Evolutionary conservation across 768 basidiomycete genomes (phyloP).

Genomic region (Glaciozyma antarctica): DNA sequence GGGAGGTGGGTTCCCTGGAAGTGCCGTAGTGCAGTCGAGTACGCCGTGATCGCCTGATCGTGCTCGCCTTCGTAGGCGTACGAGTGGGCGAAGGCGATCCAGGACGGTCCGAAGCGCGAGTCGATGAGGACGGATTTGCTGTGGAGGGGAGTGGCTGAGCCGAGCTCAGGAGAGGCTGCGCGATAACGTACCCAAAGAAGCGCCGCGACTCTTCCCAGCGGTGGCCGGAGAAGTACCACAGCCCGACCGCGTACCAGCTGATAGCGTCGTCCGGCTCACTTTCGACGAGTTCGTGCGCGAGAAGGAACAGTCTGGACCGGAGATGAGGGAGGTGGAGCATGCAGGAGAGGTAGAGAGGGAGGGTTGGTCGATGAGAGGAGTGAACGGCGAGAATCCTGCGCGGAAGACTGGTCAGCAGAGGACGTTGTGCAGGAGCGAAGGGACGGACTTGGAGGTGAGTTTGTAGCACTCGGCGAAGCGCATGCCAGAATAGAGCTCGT

Average conservation of each 20-base stretch:
- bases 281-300: conserved; percentile 93
- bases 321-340: conserved; percentile 91
- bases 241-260: conserved; percentile 97
- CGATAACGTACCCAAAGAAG: conserved; percentile 71
- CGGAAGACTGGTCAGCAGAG: neutral
- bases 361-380: conserved; percentile 75
- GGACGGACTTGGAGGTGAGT: conserved; percentile 63
- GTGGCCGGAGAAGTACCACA: conserved; percentile 81
- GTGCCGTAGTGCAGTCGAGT: conserved; percentile 90
- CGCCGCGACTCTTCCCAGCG: conserved; percentile 87
- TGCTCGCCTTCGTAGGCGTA: conserved; percentile 97
- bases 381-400: conserved; percentile 71
- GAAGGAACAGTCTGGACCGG: conserved; percentile 84
- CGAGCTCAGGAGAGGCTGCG: neutral
- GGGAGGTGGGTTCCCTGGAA: conserved; percentile 97
- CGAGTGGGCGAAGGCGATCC: conserved; percentile 96
- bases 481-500: conserved; percentile 75
- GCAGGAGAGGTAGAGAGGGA: conserved; percentile 92
- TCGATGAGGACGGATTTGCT: conserved; percentile 97
- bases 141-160: neutral
- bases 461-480: conserved; percentile 90
- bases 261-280: conserved; percentile 83
- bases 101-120: conserved; percentile 87
- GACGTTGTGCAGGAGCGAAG: neutral
- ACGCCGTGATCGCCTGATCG: conserved; percentile 95